Base-by-base conservation (phyloP, 2,329 filamentous ascomycete species). In the Sporothrix globosa region DNA sequence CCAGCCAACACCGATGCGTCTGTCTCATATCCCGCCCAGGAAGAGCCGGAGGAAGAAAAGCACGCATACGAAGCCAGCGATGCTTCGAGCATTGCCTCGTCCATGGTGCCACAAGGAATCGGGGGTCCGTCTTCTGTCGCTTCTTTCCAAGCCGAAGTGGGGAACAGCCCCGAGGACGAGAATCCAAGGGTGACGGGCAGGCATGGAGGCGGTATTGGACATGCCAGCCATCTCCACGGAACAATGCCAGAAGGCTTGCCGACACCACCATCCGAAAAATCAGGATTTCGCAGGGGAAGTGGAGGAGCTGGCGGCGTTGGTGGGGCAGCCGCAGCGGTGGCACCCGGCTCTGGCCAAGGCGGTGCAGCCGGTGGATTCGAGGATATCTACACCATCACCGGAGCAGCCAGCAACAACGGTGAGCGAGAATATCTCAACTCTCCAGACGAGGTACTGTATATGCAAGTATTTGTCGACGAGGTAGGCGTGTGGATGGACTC, bases 401-500 rank as follows among this genome's bases (percentile, higher is more conserved):
- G 50, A 21, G 17, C 14, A 2, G 13, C 61, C 48, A 56, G 46
- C 39, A 67, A 54, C 13, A 75, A 68, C 56, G 79, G 75, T 24
- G 82, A 84, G 72, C 80, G 87, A 50, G 87, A 91, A 67, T 92
- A 88, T 74, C 84, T 97, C 60, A 89, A 87, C 73, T 88, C 87
- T 3, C 86, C 89, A 11, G 92, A 97, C 71, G 93, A 97, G 77
- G 86, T 96, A 0, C 82, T 90, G n/a, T 93, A 93, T 77, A 92
- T 97, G 90, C 92, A 97, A 78, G 90, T 93, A 0, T 98, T 97
- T 78, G 90, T 96, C 7, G 91, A 96, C 76, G 91, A 97, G 74
- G 92, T 98, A 2, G 93, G 91, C 0, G 80, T 93, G 3, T 97
- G 95, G 93, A 97, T 98, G 92, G 95, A 97, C 80, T 92, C 90